phyloP scores from a whole-genome alignment of 306 rosid species.

The Prunus fruticosa region DNA sequence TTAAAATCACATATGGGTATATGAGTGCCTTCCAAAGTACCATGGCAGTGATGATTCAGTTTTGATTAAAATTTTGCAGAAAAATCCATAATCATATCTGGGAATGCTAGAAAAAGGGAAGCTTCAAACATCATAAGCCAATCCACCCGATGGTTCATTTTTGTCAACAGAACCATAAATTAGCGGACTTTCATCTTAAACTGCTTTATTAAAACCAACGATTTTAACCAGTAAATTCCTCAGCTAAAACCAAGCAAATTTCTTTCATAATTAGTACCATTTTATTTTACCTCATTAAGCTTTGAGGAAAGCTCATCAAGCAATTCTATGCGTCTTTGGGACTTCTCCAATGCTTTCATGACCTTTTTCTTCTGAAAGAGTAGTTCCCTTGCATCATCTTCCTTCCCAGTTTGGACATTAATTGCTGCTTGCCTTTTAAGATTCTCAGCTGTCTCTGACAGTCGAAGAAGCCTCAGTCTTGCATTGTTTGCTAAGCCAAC shows the following conservation, averaged over 20 bases:
- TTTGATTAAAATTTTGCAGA: background rate
- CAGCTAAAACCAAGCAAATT: background rate
- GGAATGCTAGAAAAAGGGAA: background rate
- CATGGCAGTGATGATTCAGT: background rate
- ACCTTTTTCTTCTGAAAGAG: conserved; percentile 90
- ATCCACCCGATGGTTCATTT: background rate
- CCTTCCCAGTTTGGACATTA: conserved; percentile 65
- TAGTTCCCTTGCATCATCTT: conserved; percentile 68
- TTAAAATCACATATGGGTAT: background rate
- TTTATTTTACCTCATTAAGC: conserved; percentile 63
- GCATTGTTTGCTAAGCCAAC: conserved; percentile 71
- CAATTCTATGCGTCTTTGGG: conserved; percentile 73
- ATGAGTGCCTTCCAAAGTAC: background rate
- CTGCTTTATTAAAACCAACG: background rate
- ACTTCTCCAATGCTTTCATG: conserved; percentile 79
- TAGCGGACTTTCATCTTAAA: background rate
- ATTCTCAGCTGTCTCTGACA: conserved; percentile 96
- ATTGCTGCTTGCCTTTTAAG: conserved; percentile 76
- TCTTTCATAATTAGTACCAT: background rate
- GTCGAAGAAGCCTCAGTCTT: conserved; percentile 71
- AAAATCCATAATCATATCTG: background rate
- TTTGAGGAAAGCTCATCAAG: conserved; percentile 72
- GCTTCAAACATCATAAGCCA: background rate
- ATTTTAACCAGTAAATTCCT: background rate
- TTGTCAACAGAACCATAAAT: background rate